These are phyloP conservation scores for Phytophthora sansomeana DNA, from an alignment of 352 stramenopile species.

Conservation along the genomic window DNA sequence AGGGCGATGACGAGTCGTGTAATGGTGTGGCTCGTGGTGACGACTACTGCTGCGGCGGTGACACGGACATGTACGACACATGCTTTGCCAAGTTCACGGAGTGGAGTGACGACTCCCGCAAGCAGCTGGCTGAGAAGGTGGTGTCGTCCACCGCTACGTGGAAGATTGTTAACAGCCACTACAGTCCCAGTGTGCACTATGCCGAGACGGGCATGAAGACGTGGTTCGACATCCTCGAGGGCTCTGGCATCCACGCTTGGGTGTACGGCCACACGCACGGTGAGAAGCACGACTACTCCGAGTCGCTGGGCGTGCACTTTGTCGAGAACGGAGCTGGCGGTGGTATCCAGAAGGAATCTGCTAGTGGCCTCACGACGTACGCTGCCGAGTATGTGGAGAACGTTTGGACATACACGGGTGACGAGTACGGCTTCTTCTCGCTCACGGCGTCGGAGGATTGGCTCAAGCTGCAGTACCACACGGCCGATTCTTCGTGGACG, in stretches of 20 bases:
- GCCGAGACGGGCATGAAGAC: conserved; percentile 40
- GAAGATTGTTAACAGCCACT: conserved; percentile 80
- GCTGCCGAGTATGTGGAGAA: conserved; percentile 65
- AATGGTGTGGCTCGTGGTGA: conserved; percentile 56
- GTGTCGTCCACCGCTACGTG: conserved; percentile 62
- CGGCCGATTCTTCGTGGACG: conserved; percentile 62
- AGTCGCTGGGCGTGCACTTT: conserved; percentile 67
- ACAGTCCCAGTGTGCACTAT: conserved; percentile 67
- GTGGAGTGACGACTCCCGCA: conserved; percentile 75
- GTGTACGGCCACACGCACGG: conserved; percentile 74
- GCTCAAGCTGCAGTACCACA: conserved; percentile 76
- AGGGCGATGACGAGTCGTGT: conserved; percentile 51
- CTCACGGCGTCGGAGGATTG: conserved; percentile 67
- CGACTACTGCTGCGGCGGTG: conserved; percentile 59
- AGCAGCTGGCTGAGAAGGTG: conserved; percentile 49
- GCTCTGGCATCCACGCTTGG: conserved; percentile 48
- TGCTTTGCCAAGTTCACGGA: conserved; percentile 66
- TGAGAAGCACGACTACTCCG: conserved; percentile 80
- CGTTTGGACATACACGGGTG: conserved; percentile 65
- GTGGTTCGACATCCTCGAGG: conserved; percentile 62
- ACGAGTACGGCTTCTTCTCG: conserved; percentile 81
- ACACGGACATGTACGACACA: conserved; percentile 57
- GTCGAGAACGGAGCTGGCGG: conserved; percentile 82
- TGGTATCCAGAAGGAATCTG: conserved; percentile 80
- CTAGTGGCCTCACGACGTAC: conserved; percentile 67